Evolutionary conservation across 306 rosid genomes (phyloP), one percentile per base, ranked within the genome.

Genomic region (Glycine soja): DNA sequence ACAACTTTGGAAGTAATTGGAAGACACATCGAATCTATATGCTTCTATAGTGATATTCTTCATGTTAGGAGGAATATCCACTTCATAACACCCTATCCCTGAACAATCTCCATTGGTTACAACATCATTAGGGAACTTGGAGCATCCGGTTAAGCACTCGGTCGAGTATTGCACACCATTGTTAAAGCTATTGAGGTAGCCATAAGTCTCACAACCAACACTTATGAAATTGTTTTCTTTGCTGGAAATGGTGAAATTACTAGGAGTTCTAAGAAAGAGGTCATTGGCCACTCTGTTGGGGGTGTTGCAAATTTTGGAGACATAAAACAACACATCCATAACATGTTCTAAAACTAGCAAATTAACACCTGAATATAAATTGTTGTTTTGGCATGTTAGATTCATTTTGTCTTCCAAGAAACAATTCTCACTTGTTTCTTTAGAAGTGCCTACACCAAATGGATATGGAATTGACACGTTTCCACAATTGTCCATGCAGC

Each of bases 31-130:
- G 9, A 50, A 71, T 6, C 14, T 71, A 32, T 7, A 24, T 0
- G 71, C 24, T 30, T 30, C 1, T 4, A 76, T 6, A 4, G 61
- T 30, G n/a, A 61, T 58, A n/a, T 58, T 74, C 56, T 3, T 58
- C 79, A 58, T 19, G 2, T 6, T 3, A 0, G 24, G 34, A n/a
- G 84, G 85, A 54, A 74, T 12, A 48, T 69, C 74, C 43, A 82
- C 81, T 34, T 75, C 54, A 9, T 81, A 75, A 13, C 81, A 82
- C 59, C 76, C 85, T 0, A 61, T 47, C 65, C 82, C 85, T 0
- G 54, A 61, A 72, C 78, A 80, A 0, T 12, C 3, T 3, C 18
- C 45, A n/a, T 59, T 7, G 7, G 42, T 10, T 24, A 9, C 42
- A 10, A 30, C 1, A 61, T 6, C 5, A 19, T 8, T 3, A 18